Percentiles rank a stretch among this genome's conserved stretches.
Evolutionary conservation across 1,139 yeast genomes (phyloP).

Genomic region (Lodderomyces elongisporus): DNA sequence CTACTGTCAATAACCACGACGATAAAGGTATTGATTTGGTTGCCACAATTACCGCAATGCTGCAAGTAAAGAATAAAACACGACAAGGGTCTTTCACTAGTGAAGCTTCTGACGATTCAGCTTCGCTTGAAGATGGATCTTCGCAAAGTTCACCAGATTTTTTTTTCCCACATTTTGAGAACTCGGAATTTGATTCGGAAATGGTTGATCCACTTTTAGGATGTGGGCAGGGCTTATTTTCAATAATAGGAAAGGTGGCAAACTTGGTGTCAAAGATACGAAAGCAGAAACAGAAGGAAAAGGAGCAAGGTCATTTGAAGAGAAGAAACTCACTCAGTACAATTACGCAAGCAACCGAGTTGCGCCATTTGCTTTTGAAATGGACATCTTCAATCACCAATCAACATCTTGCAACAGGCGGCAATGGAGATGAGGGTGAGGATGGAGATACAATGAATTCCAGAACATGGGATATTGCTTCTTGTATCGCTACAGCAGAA

Average conservation of each 20-base stretch:
- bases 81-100: constrained; percentile 4
- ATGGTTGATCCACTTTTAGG: constrained; percentile 63
- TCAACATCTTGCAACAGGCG: not conserved
- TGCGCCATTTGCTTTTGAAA: constrained; percentile 45
- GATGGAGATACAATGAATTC: constrained; percentile 13
- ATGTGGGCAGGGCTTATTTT: constrained; percentile 59
- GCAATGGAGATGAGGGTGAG: constrained; percentile 21
- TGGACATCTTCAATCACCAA: constrained; percentile 47
- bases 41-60: constrained; percentile 34
- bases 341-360: constrained; percentile 51
- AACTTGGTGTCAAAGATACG: constrained; percentile 49
- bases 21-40: constrained; percentile 42
- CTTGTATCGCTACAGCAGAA: constrained; percentile 65
- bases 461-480: constrained; percentile 47
- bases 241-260: constrained; percentile 61
- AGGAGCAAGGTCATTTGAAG: constrained; percentile 3
- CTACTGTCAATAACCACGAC: constrained; percentile 44
- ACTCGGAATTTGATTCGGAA: constrained; percentile 24
- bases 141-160: not conserved
- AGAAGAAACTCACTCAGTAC: constrained; percentile 38
- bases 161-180: constrained; percentile 31
- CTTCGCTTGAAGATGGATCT: constrained; percentile 8
- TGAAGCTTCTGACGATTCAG: constrained; percentile 11
- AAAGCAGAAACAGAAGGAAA: constrained; percentile 15
- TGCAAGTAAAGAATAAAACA: constrained; percentile 2